Conservation (phyloP, 2,329 filamentous ascomycete species). For the Aspergillus transmontanensis region DNA sequence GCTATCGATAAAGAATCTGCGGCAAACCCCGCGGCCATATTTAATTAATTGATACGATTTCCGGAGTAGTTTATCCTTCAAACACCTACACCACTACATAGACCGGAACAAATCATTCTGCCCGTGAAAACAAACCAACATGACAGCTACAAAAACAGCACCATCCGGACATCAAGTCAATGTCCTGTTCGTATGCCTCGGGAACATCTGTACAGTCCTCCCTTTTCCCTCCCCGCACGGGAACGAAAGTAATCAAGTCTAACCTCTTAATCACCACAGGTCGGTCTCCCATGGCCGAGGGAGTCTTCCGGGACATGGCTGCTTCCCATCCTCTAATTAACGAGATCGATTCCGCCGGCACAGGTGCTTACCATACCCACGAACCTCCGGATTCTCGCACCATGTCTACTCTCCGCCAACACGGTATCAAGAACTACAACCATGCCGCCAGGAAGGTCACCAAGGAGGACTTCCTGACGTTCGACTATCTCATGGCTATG, state of each 20-base stretch:
- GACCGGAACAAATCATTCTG: background rate
- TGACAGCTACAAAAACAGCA: conserved; percentile 23
- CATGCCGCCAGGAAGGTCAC: conserved; percentile 76
- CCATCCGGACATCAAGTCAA: conserved; percentile 51
- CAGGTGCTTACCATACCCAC: conserved; percentile 81
- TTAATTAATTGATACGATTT: background rate
- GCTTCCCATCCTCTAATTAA: conserved; percentile 62
- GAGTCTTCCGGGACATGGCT: conserved; percentile 76
- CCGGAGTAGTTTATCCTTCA: background rate
- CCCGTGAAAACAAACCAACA: conserved; percentile 10
- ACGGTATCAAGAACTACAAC: conserved; percentile 76
- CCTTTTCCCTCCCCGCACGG: background rate
- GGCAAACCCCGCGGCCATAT: conserved; percentile 7
- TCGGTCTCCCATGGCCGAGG: conserved; percentile 92
- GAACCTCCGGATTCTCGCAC: conserved; percentile 80
- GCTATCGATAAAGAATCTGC: conserved; percentile 16
- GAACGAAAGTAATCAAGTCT: background rate
- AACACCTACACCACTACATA: background rate
- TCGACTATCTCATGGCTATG: conserved; percentile 96
- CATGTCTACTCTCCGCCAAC: conserved; percentile 71
- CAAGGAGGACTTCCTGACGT: conserved; percentile 74
- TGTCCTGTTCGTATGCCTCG: conserved; percentile 92
- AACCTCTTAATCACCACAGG: conserved; percentile 38
- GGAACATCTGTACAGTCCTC: conserved; percentile 76
- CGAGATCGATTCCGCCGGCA: conserved; percentile 85